Conservation (phyloP, 225 moss, liverwort and hornwort genomes). For the Pleurozium schreberi region DNA sequence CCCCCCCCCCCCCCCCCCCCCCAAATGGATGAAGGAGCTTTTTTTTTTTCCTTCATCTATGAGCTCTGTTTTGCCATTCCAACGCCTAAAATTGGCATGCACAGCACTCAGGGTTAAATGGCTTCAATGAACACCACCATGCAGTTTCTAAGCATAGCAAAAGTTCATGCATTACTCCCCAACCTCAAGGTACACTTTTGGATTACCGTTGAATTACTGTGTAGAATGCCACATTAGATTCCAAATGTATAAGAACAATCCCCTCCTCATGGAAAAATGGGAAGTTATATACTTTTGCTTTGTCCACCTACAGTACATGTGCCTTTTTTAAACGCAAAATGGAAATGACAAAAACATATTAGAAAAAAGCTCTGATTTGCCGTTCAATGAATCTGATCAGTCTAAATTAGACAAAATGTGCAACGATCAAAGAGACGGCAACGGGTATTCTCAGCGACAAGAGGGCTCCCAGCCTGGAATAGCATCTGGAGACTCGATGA, state of each 20-base stretch:
- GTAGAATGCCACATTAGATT: neutral
- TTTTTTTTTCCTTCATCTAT: too few species aligned
- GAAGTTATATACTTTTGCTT: neutral
- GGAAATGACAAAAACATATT: neutral
- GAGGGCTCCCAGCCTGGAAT: neutral
- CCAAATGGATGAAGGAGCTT: too few species aligned
- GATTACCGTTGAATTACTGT: too few species aligned
- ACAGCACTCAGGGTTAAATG: neutral
- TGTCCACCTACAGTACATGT: neutral
- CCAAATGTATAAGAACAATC: neutral
- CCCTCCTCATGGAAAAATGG: neutral
- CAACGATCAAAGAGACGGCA: neutral
- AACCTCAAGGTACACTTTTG: neutral
- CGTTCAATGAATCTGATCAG: neutral
- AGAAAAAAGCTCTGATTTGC: neutral
- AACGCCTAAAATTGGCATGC: too few species aligned
- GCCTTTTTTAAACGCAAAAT: neutral
- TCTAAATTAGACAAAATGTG: neutral
- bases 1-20: too few species aligned
- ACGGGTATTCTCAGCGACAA: neutral
- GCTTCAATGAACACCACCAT: neutral
- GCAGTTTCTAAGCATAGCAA: neutral
- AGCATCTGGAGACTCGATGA: neutral
- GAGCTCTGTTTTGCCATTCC: too few species aligned
- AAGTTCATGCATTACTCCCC: neutral